Evolutionary conservation across 176 grass and related monocot species (phyloP), one percentile per base, ranked within the genome.

Genomic region (Puya raimondii): DNA sequence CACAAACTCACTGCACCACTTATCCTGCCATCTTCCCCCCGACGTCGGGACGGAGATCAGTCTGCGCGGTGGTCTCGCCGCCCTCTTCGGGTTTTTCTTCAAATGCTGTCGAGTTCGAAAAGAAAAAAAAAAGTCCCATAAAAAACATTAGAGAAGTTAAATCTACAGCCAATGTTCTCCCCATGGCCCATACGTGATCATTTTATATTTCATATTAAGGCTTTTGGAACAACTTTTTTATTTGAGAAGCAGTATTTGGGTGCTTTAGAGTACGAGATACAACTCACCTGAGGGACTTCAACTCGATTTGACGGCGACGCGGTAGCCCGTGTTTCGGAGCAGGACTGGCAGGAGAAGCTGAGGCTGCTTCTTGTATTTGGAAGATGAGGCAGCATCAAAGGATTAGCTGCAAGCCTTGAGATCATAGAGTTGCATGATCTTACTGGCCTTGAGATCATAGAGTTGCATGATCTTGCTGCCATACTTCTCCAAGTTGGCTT

Each of bases 1-100:
- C 11, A 75, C 80, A 42, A 88, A 76, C n/a, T 96, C 85, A 18
- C 78, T 80, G 69, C 76, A 77, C 91, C 88, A 96, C 72, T 88
- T 72, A 13, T 64, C 49, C 18, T 72, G 64, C 75, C 75, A 77
- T 49, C 66, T 49, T 47, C 17, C 53, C 7, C 69, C 69, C 3
- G 68, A 49, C 2, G 81, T 76, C 11, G 81, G 78, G 17, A 83
- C 63, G 47, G 81, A 67, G 81, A 83, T 83, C 63, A 83, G 49
- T 9, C 52, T 50, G 65, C 69, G 74, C 16, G 53, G 48, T 11
- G 50, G 51, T 66, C 48, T 75, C 0, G 22, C 12, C 3, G 61
- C 53, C 70, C 8, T 74, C 14, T 61, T 52, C 17, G 4, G 14
- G 21, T 21, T 22, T 20, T 61, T 61, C 56, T 61, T 61, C 21